Base-by-base conservation (phyloP, 805 yeast genomes). In the Lipomyces spencermartinsiae region DNA sequence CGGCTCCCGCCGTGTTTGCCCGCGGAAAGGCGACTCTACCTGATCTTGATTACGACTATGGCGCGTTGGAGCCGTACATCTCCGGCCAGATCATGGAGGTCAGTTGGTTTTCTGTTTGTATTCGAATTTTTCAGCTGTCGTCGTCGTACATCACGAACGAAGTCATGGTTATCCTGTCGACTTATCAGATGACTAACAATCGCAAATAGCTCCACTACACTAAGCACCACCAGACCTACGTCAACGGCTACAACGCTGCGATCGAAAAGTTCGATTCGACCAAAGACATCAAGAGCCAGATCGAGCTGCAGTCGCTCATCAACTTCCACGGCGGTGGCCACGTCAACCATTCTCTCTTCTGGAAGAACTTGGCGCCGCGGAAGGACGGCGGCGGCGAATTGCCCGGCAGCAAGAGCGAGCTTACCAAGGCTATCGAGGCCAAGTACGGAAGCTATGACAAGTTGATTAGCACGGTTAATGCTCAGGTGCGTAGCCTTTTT, bases 241-340 rank as follows among this genome's bases (percentile, higher is more conserved):
- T 92, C 73, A 90, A 85, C 77, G 93, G 95, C 59, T 91, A 86
- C 83, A 93, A 92, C 82, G 80, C 87, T 33, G 92, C 95, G 31
- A 78, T 85, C 73, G 96, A 90, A 79, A 89, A 91, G 80, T 83
- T 87, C 62, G 85, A 85, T 12, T 90, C 86, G 74, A 93, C 97
- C 59, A 86, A 88, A 70, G 90, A 89, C 70, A 81, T 85, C 76
- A 86, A 85, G 76, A 80, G 89, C 61, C 83, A 89, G 75, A 77
- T 81, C 65, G 80, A 82, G 68, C 82, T 91, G 72, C 90, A 89
- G 78, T 90, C 90, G 75, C 82, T 85, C 74, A 87, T 93, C 83
- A 92, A 91, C 78, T 92, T 92, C 87, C 93, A 92, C 80, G 95
- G 95, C 74, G 97, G 97, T 78, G 97, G 97, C 37, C 91, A 83